phyloP scores from a whole-genome alignment of 305 asterid genomes.

The Fraxinus floribunda region DNA sequence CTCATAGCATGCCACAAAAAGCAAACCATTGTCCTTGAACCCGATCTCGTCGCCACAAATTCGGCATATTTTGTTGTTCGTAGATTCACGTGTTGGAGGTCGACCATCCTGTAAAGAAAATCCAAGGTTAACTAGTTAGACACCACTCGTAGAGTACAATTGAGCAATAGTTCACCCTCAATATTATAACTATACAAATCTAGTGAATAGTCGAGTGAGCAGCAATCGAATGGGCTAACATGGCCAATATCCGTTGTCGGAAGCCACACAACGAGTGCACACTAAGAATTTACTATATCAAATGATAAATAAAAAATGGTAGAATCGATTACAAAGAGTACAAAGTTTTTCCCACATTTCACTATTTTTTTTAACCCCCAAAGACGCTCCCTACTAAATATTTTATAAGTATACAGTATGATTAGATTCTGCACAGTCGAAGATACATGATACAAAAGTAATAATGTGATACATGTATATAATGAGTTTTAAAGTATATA shows the following conservation, averaged over 20 bases:
- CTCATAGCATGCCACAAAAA: constrained; percentile 58
- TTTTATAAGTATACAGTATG: neutral
- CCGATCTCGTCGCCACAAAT: constrained; percentile 68
- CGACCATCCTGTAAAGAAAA: constrained; percentile 9
- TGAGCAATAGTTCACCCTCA: too few species aligned
- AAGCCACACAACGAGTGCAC: too few species aligned
- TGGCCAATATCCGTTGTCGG: too few species aligned
- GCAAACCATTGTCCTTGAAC: constrained; percentile 42
- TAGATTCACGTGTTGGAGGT: constrained; percentile 19
- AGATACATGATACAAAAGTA: too few species aligned
- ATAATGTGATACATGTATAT: too few species aligned
- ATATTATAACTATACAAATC: too few species aligned
- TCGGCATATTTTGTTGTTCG: constrained; percentile 41
- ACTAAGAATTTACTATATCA: neutral
- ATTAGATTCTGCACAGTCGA: neutral
- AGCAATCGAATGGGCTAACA: too few species aligned
- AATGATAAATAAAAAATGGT: too few species aligned
- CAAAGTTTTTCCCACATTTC: neutral
- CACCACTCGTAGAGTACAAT: neutral
- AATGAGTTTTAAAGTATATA: neutral
- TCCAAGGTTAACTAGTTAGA: neutral
- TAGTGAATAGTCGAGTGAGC: too few species aligned
- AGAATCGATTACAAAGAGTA: neutral
- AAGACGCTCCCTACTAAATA: neutral
- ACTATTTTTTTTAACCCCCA: neutral